phyloP scores from a whole-genome alignment of 495 filamentous ascomycete genomes.

The Xylaria castorea region DNA sequence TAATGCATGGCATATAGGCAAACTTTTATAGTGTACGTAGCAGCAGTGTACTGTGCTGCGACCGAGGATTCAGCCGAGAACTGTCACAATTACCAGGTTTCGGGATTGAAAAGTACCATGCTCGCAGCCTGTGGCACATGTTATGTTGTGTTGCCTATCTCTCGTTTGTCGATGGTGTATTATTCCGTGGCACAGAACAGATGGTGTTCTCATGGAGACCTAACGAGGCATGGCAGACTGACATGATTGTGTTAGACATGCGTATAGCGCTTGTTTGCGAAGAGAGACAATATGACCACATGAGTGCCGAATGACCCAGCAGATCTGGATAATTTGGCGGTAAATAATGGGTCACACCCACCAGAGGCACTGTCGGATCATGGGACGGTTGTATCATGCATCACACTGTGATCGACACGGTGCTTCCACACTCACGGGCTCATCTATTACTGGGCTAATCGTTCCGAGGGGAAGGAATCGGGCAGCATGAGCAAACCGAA shows the following conservation, averaged over 20 bases:
- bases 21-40: neutral
- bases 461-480: constrained; percentile 12
- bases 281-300: constrained; percentile 9
- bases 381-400: constrained; percentile 3
- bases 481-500: constrained; percentile 12
- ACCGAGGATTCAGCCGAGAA: constrained; percentile 19
- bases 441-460: constrained; percentile 8
- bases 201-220: constrained; percentile 5
- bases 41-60: neutral
- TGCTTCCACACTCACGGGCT: constrained; percentile 25
- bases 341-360: constrained; percentile 16
- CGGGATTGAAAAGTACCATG: constrained; percentile 19
- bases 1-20: neutral
- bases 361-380: constrained; percentile 6
- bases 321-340: constrained; percentile 25
- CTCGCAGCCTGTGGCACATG: neutral
- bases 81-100: constrained; percentile 20
- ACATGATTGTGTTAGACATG: constrained; percentile 9
- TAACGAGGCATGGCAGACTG: neutral
- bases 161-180: constrained; percentile 8
- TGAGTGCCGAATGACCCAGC: constrained; percentile 5
- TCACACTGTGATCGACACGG: constrained; percentile 19
- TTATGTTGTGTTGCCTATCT: neutral
- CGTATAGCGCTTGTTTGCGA: neutral
- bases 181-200: neutral